A percentile compares a stretch with the other conserved stretches of the same genome.
Conservation (phyloP, 352 stramenopile genomes). For the Pythium rhizo-oryzae region DNA sequence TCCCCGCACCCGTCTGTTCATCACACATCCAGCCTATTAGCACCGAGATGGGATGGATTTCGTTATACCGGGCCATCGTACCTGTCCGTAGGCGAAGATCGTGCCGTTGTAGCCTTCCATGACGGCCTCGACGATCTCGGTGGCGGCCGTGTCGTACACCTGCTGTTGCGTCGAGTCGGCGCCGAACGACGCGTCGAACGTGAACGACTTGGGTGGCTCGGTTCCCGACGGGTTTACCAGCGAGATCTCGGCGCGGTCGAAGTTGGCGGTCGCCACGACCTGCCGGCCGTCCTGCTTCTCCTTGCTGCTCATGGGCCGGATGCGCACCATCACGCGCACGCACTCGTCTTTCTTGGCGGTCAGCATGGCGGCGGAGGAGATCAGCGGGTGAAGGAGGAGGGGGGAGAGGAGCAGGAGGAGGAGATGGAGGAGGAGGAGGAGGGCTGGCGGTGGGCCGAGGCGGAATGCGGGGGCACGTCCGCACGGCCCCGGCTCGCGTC, state of each 20-base stretch:
- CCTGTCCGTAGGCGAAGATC: constrained; percentile 88
- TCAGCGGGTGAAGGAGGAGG: background rate
- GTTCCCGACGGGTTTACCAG: constrained; percentile 84
- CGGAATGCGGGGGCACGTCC: background rate
- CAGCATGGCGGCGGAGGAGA: constrained; percentile 13
- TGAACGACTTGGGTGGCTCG: constrained; percentile 95
- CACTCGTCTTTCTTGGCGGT: constrained; percentile 86
- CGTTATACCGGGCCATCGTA: constrained; percentile 28
- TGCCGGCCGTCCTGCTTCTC: constrained; percentile 93
- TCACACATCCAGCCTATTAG: background rate
- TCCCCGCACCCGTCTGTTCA: constrained; percentile 80
- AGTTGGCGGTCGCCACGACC: constrained; percentile 84
- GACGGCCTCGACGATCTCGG: constrained; percentile 91
- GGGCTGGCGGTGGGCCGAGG: background rate
- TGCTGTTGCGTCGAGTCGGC: constrained; percentile 93
- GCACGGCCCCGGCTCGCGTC: background rate
- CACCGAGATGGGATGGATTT: background rate
- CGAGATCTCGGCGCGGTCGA: constrained; percentile 89
- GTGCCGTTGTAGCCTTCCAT: constrained; percentile 94
- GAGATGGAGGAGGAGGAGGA: background rate
- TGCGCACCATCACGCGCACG: constrained; percentile 96
- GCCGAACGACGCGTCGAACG: constrained; percentile 97
- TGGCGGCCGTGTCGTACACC: constrained; percentile 92
- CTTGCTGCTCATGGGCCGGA: constrained; percentile 94
- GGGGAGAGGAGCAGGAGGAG: background rate